These are phyloP conservation scores for Apiospora phragmitis DNA, from an alignment of 2,329 filamentous ascomycete genomes.

Conservation along the genomic window DNA sequence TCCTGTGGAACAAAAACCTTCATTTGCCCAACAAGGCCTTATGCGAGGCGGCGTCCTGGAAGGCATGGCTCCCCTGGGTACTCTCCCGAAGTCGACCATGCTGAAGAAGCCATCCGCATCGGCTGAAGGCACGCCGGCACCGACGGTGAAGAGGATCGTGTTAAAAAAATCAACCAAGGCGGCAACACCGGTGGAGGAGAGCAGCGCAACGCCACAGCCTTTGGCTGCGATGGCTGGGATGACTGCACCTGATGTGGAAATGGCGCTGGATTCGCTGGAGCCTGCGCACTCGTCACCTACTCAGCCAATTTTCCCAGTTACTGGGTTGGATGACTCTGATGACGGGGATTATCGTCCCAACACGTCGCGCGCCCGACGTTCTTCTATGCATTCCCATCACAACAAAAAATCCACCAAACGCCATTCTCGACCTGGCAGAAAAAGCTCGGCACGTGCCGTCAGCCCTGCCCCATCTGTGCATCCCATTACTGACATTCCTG, in stretches of 20 bases:
- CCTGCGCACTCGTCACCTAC: constrained; percentile 13
- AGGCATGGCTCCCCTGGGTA: constrained; percentile 80
- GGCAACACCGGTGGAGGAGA: constrained; percentile 27
- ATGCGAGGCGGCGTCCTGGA: constrained; percentile 74
- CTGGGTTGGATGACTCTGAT: constrained; percentile 34
- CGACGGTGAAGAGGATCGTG: constrained; percentile 30
- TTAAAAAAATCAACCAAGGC: constrained; percentile 34
- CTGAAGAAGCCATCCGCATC: constrained; percentile 49
- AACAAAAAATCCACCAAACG: constrained; percentile 14
- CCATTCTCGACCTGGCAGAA: constrained; percentile 14
- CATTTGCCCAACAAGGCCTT: constrained; percentile 77
- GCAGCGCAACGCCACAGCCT: constrained; percentile 23
- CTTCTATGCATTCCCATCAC: constrained; percentile 6
- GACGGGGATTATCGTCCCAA: constrained; percentile 47
- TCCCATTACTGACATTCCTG: not conserved
- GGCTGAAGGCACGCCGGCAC: constrained; percentile 30
- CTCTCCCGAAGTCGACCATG: constrained; percentile 64
- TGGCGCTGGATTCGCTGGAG: constrained; percentile 25
- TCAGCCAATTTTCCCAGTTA: constrained; percentile 14
- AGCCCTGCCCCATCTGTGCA: constrained; percentile 16
- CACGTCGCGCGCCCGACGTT: constrained; percentile 17
- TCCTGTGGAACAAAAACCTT: constrained; percentile 61
- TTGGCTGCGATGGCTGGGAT: constrained; percentile 16
- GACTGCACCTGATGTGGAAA: constrained; percentile 5
- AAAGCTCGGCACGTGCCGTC: constrained; percentile 16